phyloP scores from a whole-genome alignment of 306 rosid species.

The Argentina anserina region DNA sequence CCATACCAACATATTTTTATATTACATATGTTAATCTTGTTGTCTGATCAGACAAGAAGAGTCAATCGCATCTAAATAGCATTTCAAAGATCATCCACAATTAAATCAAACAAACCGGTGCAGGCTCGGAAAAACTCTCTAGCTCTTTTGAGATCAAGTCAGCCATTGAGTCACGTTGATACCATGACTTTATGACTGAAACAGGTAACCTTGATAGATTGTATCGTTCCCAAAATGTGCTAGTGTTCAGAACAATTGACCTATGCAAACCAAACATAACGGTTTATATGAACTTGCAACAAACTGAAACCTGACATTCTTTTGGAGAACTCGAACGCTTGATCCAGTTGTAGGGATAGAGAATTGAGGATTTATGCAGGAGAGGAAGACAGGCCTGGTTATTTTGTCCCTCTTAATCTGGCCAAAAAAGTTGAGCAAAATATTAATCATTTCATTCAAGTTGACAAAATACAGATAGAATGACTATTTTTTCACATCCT shows the following conservation, averaged over 20 bases:
- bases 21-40: too few species aligned
- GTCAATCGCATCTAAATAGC: slow-evolving; percentile 1
- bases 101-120: slow-evolving; percentile 52
- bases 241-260: slow-evolving; percentile 22
- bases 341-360: slow-evolving; percentile 99
- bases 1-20: neutral
- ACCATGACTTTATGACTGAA: slow-evolving; percentile 92
- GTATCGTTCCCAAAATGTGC: slow-evolving; percentile 59
- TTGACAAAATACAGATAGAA: neutral
- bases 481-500: neutral
- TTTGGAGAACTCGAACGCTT: slow-evolving; percentile 77
- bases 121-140: slow-evolving; percentile 54
- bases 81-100: slow-evolving; percentile 9
- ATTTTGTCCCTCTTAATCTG: slow-evolving; percentile 88
- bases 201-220: slow-evolving; percentile 75
- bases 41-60: too few species aligned
- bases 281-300: slow-evolving; percentile 19
- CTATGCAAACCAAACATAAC: slow-evolving; percentile 2
- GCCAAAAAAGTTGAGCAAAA: slow-evolving; percentile 19
- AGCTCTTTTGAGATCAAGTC: slow-evolving; percentile 85
- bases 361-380: slow-evolving; percentile 89
- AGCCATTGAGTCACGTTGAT: slow-evolving; percentile 88
- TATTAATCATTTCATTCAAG: neutral
- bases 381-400: slow-evolving; percentile 97
- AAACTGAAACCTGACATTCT: slow-evolving; percentile 57